Conservation (phyloP, 495 filamentous ascomycete species). For the Acidiella bohemica region DNA sequence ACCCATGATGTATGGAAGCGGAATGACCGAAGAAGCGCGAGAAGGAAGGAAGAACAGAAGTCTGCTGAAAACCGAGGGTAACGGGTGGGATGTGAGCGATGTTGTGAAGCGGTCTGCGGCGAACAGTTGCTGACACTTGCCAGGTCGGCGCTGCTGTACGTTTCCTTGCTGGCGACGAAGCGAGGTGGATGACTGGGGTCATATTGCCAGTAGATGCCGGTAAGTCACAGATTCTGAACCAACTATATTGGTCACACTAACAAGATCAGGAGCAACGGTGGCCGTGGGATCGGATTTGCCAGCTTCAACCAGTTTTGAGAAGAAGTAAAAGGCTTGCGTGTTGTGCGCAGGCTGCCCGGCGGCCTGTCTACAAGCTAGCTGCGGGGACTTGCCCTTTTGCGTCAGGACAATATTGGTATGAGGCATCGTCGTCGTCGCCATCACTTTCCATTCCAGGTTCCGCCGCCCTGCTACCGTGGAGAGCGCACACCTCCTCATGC, state of each 20-base stretch:
- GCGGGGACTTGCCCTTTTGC: no score
- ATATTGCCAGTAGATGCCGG: constrained; percentile 20
- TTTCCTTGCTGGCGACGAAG: constrained; percentile 21
- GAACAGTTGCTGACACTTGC: not conserved
- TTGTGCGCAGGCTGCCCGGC: not conserved
- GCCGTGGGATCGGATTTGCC: constrained; percentile 14
- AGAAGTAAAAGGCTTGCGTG: not conserved
- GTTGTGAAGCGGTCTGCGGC: not conserved
- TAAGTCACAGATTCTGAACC: not conserved
- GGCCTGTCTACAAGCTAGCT: not conserved
- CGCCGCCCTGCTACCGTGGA: no score
- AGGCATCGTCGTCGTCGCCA: no score
- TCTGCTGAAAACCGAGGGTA: constrained; percentile 22
- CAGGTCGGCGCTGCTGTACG: constrained; percentile 17
- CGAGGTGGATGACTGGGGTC: constrained; percentile 22
- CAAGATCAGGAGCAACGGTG: constrained; percentile 18
- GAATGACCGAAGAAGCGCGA: constrained; percentile 20
- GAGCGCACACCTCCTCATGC: no score
- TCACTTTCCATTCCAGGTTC: no score
- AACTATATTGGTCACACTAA: constrained; percentile 15
- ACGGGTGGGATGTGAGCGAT: constrained; percentile 17
- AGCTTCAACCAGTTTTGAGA: not conserved
- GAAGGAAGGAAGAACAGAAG: constrained; percentile 18
- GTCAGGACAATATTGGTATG: no score
- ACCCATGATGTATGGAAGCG: constrained; percentile 22